These are phyloP conservation scores for Collybia sp. DNA, from an alignment of 768 basidiomycete genomes.

Conservation along the genomic window DNA sequence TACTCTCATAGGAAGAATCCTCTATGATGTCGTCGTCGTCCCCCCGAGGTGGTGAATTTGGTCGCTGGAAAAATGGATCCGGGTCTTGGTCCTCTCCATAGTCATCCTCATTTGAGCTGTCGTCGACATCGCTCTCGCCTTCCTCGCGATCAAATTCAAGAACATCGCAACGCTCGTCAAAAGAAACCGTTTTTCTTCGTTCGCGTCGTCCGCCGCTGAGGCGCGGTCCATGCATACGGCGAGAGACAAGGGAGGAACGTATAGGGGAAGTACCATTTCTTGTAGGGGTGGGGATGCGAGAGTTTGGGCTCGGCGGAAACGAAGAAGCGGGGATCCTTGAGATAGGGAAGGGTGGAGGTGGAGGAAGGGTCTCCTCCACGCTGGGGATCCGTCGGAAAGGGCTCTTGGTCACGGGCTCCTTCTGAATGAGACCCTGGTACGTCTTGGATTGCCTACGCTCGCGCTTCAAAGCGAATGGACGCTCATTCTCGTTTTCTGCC, in stretches of 20 bases:
- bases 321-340: constrained; percentile 8
- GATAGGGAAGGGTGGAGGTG: constrained; percentile 14
- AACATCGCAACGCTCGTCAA: constrained; percentile 76
- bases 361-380: constrained; percentile 18
- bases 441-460: constrained; percentile 73
- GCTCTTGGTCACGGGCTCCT: constrained; percentile 78
- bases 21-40: constrained; percentile 14
- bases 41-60: constrained; percentile 26
- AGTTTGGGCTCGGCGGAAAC: constrained; percentile 4
- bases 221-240: constrained; percentile 74
- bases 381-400: constrained; percentile 50
- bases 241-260: constrained; percentile 66
- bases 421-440: constrained; percentile 68
- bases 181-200: constrained; percentile 75
- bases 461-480: constrained; percentile 63
- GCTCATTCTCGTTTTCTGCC: constrained; percentile 64
- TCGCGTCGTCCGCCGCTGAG: constrained; percentile 45
- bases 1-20: constrained; percentile 39
- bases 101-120: constrained; percentile 17
- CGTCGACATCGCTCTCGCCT: constrained; percentile 23
- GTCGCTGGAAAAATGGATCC: constrained; percentile 33
- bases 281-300: constrained; percentile 3
- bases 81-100: constrained; percentile 18
- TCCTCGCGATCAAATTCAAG: constrained; percentile 73
- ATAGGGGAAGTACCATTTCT: constrained; percentile 40